Evolutionary conservation across 768 basidiomycete genomes (phyloP).

Genomic region (Tricholoma terreum): DNA sequence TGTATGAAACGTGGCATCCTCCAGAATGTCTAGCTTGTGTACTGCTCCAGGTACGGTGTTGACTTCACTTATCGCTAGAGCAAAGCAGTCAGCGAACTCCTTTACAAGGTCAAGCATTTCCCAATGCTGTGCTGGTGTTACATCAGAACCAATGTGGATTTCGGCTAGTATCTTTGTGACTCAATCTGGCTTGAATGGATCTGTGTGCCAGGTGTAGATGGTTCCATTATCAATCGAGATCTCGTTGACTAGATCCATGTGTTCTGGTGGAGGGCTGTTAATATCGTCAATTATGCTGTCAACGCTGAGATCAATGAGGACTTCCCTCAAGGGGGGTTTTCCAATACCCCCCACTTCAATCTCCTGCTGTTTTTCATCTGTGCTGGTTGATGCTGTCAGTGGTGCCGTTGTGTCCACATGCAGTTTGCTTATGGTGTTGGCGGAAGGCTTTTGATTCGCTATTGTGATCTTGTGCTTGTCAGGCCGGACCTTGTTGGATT

Average conservation of each 20-base stretch:
- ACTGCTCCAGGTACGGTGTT: no score
- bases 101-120: slow-evolving; percentile 20
- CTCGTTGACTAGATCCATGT: background rate
- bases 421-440: no score
- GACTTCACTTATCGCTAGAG: no score
- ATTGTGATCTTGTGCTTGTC: no score
- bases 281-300: background rate
- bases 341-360: slow-evolving; percentile 32
- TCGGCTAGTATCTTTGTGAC: slow-evolving; percentile 17
- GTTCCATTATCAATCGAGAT: background rate
- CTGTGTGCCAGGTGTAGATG: slow-evolving; percentile 19
- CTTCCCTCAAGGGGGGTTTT: no score
- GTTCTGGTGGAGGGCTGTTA: background rate
- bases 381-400: no score
- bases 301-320: background rate
- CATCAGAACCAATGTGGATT: slow-evolving; percentile 27
- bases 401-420: no score
- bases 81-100: no score
- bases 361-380: background rate
- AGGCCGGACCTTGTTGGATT: no score
- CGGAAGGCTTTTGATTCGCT: no score
- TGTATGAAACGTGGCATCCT: slow-evolving; percentile 24
- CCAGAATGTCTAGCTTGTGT: slow-evolving; percentile 33
- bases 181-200: slow-evolving; percentile 24
- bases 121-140: slow-evolving; percentile 20